These are phyloP conservation scores for Metschnikowia reukaufii DNA, from an alignment of 805 yeast species.

Conservation along the genomic window DNA sequence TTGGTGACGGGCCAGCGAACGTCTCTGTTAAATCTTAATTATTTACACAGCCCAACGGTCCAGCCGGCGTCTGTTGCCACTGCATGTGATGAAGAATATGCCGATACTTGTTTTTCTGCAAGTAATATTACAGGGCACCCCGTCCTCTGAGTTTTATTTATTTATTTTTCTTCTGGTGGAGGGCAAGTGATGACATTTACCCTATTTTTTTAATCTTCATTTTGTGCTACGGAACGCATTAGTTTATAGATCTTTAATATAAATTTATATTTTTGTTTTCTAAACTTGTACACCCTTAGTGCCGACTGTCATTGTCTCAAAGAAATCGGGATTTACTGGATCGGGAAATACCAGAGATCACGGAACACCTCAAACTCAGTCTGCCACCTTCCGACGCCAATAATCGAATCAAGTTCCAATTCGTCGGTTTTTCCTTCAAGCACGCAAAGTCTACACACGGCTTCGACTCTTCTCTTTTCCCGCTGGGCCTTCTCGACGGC, in stretches of 20 bases:
- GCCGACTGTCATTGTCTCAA: not conserved
- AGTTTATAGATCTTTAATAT: slow-evolving; percentile 4
- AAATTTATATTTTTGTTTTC: not conserved
- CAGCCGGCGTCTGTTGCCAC: slow-evolving; percentile 30
- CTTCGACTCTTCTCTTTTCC: slow-evolving; percentile 44
- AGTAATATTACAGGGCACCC: slow-evolving; percentile 38
- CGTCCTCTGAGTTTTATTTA: slow-evolving; percentile 8
- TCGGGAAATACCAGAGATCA: slow-evolving; percentile 30
- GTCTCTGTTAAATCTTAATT: slow-evolving; percentile 31
- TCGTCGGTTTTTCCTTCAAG: slow-evolving; percentile 31
- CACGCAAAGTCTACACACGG: slow-evolving; percentile 45
- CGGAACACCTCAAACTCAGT: slow-evolving; percentile 25
- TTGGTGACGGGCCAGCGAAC: slow-evolving; percentile 35
- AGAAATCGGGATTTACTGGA: not conserved
- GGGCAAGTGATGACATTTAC: too few relatives aligned
- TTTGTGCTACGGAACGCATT: not conserved
- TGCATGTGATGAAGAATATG: slow-evolving; percentile 24
- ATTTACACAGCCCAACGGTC: slow-evolving; percentile 34
- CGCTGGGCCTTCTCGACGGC: slow-evolving; percentile 43
- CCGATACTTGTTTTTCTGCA: slow-evolving; percentile 22
- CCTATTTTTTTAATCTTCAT: not conserved
- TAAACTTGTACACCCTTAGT: not conserved
- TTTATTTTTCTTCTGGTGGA: too few relatives aligned
- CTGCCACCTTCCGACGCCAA: slow-evolving; percentile 34
- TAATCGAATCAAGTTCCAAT: slow-evolving; percentile 16